Evolutionary conservation across 1,284 basidiomycete genomes (phyloP), one percentile per base, ranked within the genome.

Genomic region (Puccinia triticina): DNA sequence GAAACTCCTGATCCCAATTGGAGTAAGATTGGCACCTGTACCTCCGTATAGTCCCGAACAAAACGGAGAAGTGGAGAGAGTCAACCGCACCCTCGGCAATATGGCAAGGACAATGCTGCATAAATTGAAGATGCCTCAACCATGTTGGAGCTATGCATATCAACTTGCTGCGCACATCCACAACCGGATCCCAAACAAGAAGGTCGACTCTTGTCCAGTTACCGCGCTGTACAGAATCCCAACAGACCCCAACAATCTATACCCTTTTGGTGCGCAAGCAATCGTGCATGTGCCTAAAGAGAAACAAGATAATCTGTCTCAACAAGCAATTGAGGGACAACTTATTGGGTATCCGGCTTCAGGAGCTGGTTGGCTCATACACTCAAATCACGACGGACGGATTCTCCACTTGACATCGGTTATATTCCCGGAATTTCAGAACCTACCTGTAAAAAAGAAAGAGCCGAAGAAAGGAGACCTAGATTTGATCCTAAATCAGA

Each of bases 81-180:
- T 81, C 37, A 81, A 74, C 37, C 32, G 57, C 1, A 81, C 78
- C 1, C 8, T 81, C 0, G 55, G 57, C 1, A 29, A 81, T 16
- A 64, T 74, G 43, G 77, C 48, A 1, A 8, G 64, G 3, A 71
- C 77, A n/a, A 79, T 71, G 46, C 66, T 79, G 16, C 50, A 67
- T 16, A 18, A 64, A 12, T 55, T 12, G 12, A n/a, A 57, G 14
- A 29, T 79, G 23, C 66, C 77, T 1, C 8, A 34, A 14, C 21
- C 23, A 18, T 57, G 43, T 14, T 79, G 77, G 77, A 23, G 48
- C 1, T 57, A 67, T n/a, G 48, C 77, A 1, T 79, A 79, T 26
- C 11, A n/a, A 0, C 21, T 48, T 0, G 66, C 77, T 0, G 34
- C 23, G 2, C 46, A 79, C n/a, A 57, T 79, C 1, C 64, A 79